A percentile compares a stretch with the other conserved stretches of the same genome.
Conservation (phyloP, 2,329 filamentous ascomycete species). For the Penicillium palitans region DNA sequence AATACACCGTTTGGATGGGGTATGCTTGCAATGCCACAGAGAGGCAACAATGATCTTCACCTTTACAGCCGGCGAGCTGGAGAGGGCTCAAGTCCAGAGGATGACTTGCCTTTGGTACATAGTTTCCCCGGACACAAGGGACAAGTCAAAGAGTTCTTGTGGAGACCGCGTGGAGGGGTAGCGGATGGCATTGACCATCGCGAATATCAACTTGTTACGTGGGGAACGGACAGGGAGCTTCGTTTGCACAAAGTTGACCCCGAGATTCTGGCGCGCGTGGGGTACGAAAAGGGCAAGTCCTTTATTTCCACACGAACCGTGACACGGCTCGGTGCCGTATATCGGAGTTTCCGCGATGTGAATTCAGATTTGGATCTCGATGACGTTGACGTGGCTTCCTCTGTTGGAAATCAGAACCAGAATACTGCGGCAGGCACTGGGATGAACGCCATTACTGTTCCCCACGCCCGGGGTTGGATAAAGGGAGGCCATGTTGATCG, state of each 20-base stretch:
- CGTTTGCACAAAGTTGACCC: constrained; percentile 73
- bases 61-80: constrained; percentile 68
- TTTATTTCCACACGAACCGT: constrained; percentile 66
- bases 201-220: constrained; percentile 90
- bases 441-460: constrained; percentile 54
- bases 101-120: constrained; percentile 48
- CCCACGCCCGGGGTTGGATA: constrained; percentile 51
- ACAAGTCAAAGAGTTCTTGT: constrained; percentile 86
- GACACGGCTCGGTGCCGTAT: constrained; percentile 79
- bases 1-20: constrained; percentile 89
- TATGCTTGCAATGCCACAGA: constrained; percentile 86
- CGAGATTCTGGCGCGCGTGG: constrained; percentile 65
- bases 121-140: constrained; percentile 57
- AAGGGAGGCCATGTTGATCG: constrained; percentile 51
- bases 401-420: constrained; percentile 26
- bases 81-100: constrained; percentile 39
- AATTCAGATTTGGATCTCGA: constrained; percentile 61
- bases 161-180: constrained; percentile 73
- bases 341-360: constrained; percentile 79
- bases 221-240: constrained; percentile 83
- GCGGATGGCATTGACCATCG: constrained; percentile 73
- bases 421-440: constrained; percentile 38
- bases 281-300: constrained; percentile 68
- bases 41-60: constrained; percentile 79
- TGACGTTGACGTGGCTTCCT: constrained; percentile 44